Base-by-base conservation (phyloP, 805 yeast species). In the Nakazawaea wyomingensis region DNA sequence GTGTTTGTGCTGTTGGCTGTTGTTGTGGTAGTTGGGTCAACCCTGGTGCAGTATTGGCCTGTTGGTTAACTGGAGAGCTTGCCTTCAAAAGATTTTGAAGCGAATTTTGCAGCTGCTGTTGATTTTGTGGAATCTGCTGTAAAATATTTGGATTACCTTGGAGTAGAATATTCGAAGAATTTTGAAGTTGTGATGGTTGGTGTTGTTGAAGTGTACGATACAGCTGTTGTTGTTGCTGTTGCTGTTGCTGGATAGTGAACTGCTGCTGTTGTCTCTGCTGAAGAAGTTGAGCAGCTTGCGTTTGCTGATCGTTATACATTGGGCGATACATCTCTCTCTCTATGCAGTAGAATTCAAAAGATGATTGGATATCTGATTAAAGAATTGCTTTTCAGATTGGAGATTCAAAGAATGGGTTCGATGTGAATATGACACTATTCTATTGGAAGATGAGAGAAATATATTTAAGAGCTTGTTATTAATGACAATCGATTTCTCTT, bases 171-270 rank as follows among this genome's bases (percentile, higher is more conserved):
- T 52, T 38, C 40, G 52, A 16, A 34, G 49, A 6, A 22, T 33
- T 37, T 33, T 32, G 47, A 26, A 31, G 35, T 31, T 38, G 46
- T 19, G 38, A 34, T 4, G 44, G 50, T 34, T 48, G 54, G 24
- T 49, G 58, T 19, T 31, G 47, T 39, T 43, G 57, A 16, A 36
- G 52, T 18, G 39, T 47, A 33, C 38, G 24, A 16, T 24, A 35
- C 19, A 37, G 45, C 37, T 48, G 45, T 34, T 52, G 55, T 11
- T 41, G 29, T 21, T 34, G 50, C 14, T 21, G 22, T 41, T 48
- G 54, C 26, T 42, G 51, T 31, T 50, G 57, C 34, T 50, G 57
- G 42, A 46, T 48, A 10, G 34, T 45, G 20, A 51, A 47, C 37
- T 49, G 49, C 29, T 55, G 62, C 30, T 43, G 51, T 37, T 41